A percentile compares a stretch with the other conserved stretches of the same genome.
These are phyloP conservation scores for Kuraishia hungarica DNA, from an alignment of 805 yeast genomes.

Conservation along the genomic window DNA sequence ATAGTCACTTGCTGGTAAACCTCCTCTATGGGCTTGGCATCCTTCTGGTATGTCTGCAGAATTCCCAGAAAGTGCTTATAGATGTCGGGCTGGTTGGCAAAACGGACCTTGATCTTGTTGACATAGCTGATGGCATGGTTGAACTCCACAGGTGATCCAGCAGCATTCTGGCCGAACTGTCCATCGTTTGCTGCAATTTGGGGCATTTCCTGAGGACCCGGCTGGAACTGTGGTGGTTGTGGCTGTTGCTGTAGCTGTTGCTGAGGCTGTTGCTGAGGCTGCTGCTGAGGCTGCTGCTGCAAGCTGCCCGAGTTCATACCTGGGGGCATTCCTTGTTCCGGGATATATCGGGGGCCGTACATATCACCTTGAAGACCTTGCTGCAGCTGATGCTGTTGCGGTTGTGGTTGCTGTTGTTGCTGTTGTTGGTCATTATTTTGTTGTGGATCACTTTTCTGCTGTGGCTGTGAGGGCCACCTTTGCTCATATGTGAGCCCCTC, in stretches of 20 bases:
- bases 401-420: conserved; percentile 21
- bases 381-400: conserved; percentile 15
- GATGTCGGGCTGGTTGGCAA: conserved; percentile 89
- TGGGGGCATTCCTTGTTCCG: neutral
- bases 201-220: conserved; percentile 3
- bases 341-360: neutral
- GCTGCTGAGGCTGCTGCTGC: conserved; percentile 2
- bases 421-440: conserved; percentile 19
- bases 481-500: conserved; percentile 10
- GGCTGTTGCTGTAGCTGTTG: too few species aligned
- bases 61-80: conserved; percentile 93
- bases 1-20: conserved; percentile 90
- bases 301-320: neutral
- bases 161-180: conserved; percentile 16
- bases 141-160: conserved; percentile 78
- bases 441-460: conserved; percentile 8
- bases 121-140: conserved; percentile 96
- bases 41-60: conserved; percentile 92
- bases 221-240: conserved; percentile 3
- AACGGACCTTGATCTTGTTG: conserved; percentile 90
- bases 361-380: conserved; percentile 6
- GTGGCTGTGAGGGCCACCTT: conserved; percentile 9
- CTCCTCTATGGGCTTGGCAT: conserved; percentile 89
- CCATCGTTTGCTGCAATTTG: conserved; percentile 2
- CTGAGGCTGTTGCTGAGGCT: neutral